A percentile compares a stretch with the other conserved stretches of the same genome.
These are phyloP conservation scores for Zasmidium cellare DNA, from an alignment of 2,329 filamentous ascomycete species.

Conservation along the genomic window DNA sequence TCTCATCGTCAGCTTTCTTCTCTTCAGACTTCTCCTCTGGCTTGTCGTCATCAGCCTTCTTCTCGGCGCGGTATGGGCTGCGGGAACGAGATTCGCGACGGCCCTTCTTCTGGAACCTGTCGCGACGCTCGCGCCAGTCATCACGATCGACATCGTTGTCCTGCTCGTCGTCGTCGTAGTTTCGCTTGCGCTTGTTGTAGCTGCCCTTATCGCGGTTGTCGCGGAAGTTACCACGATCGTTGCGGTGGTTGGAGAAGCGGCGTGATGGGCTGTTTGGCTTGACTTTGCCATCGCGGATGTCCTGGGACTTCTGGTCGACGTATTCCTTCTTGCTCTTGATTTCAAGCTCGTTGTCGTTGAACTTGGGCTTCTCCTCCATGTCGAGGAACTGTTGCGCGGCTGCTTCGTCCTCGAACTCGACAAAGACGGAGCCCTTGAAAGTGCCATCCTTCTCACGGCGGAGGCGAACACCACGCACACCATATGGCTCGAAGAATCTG, in stretches of 20 bases:
- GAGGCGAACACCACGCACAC: constrained; percentile 81
- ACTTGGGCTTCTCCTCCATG: constrained; percentile 78
- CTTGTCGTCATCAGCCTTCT: constrained; percentile 6
- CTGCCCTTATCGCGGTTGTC: constrained; percentile 31
- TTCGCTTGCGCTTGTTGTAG: constrained; percentile 27
- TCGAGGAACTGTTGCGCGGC: constrained; percentile 76
- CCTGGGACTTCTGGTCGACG: constrained; percentile 54
- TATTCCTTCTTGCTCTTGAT: constrained; percentile 90
- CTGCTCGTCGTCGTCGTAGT: constrained; percentile 22
- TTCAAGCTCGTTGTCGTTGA: constrained; percentile 74
- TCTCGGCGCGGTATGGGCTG: constrained; percentile 15
- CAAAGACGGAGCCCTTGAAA: constrained; percentile 97
- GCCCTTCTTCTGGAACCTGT: constrained; percentile 23
- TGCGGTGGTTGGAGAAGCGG: constrained; percentile 32
- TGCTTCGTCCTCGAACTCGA: constrained; percentile 83
- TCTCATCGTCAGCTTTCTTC: background rate
- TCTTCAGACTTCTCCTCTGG: background rate
- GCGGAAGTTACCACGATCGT: constrained; percentile 35
- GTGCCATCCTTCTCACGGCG: constrained; percentile 69
- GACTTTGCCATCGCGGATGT: constrained; percentile 45
- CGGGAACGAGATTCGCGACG: constrained; percentile 15
- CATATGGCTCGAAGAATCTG: constrained; percentile 76
- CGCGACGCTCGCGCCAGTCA: constrained; percentile 26
- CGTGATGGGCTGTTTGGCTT: constrained; percentile 34
- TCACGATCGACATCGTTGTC: constrained; percentile 25